Evolutionary conservation across 2,329 filamentous ascomycete species (phyloP).

Genomic region (Ascocoryne sarcoides): DNA sequence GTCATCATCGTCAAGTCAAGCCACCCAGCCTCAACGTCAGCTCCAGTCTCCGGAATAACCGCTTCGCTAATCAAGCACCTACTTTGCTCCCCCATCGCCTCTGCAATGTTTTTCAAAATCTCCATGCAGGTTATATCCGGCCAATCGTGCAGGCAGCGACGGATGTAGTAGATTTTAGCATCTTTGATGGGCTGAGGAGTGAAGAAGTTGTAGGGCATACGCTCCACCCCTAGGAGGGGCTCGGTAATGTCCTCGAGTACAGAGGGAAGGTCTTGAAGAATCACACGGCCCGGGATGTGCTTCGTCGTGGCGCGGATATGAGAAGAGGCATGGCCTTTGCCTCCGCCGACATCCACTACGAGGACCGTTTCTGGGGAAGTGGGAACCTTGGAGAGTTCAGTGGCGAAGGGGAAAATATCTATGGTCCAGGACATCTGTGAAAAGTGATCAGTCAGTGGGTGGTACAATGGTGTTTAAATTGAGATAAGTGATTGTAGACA

Average conservation of each 20-base stretch:
- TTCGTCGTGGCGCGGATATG: slow-evolving; percentile 1
- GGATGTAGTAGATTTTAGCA: slow-evolving; percentile 25
- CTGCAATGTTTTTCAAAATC: slow-evolving; percentile 19
- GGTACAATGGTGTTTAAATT: neutral
- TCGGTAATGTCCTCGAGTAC: slow-evolving; percentile 3
- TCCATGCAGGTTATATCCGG: slow-evolving; percentile 18
- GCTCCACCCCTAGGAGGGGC: slow-evolving; percentile 13
- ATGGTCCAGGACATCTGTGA: neutral
- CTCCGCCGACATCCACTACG: slow-evolving; percentile 9
- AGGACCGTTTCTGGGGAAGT: neutral
- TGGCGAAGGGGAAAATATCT: neutral
- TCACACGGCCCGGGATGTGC: slow-evolving; percentile 1
- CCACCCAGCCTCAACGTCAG: slow-evolving; percentile 28
- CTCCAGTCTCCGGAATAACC: slow-evolving; percentile 18
- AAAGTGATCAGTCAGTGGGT: neutral
- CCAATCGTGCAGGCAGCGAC: slow-evolving; percentile 30
- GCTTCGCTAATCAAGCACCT: slow-evolving; percentile 24
- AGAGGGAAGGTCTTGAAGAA: slow-evolving; percentile 7
- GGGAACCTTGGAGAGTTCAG: neutral
- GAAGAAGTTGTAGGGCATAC: slow-evolving; percentile 24
- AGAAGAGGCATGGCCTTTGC: slow-evolving; percentile 7
- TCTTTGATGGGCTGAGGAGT: slow-evolving; percentile 22
- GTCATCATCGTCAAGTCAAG: slow-evolving; percentile 24
- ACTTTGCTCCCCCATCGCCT: slow-evolving; percentile 25
- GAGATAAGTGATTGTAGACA: too few relatives aligned